A percentile compares a stretch with the other conserved stretches of the same genome.
Conservation (phyloP, 495 filamentous ascomycete species). For the Aspergillus cristatus region DNA sequence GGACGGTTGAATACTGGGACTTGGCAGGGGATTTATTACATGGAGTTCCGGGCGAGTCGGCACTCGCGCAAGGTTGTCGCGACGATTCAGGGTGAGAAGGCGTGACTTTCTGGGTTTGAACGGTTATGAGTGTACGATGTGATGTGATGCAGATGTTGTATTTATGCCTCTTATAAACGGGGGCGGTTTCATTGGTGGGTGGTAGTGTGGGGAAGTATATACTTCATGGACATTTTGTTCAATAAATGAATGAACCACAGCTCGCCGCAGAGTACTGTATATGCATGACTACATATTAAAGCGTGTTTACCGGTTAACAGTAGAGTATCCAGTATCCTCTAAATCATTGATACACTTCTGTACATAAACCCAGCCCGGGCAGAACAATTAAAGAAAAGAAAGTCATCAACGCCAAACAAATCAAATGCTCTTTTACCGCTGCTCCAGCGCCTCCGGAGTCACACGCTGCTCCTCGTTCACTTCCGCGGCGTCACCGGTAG, state of each 20-base stretch:
- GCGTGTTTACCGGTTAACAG: too few relatives aligned
- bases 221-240: conserved; percentile 5
- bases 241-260: too few relatives aligned
- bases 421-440: conserved; percentile 38
- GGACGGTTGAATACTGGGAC: conserved; percentile 65
- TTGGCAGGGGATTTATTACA: conserved; percentile 83
- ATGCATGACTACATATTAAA: too few relatives aligned
- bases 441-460: conserved; percentile 41
- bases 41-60: conserved; percentile 74
- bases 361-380: conserved; percentile 26
- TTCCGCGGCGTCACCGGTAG: conserved; percentile 39
- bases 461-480: conserved; percentile 47
- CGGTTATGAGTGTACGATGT: conserved; percentile 11
- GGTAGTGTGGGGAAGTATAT: conserved; percentile 1
- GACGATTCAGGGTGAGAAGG: conserved; percentile 90
- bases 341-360: conserved; percentile 6
- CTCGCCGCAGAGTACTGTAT: conserved; percentile 15
- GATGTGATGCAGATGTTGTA: conserved; percentile 1
- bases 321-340: conserved; percentile 19
- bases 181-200: not conserved
- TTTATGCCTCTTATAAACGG: not conserved
- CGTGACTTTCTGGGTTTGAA: conserved; percentile 30
- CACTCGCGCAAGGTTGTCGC: conserved; percentile 79
- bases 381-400: conserved; percentile 18
- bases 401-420: conserved; percentile 37